Conservation (phyloP, 2,329 filamentous ascomycete genomes). For the Trichoderma sp. region DNA sequence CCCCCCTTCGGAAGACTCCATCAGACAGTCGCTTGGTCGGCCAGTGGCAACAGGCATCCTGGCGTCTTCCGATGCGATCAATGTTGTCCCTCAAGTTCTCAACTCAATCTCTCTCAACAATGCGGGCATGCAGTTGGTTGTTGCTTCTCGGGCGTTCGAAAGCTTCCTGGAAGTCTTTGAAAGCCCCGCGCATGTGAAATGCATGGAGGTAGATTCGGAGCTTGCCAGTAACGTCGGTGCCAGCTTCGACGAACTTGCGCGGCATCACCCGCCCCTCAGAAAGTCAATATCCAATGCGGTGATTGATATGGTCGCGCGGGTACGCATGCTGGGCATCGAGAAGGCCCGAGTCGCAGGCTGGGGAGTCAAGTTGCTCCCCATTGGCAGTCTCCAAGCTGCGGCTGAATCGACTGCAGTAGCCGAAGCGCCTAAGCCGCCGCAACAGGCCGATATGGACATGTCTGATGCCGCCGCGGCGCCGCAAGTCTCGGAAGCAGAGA, state of each 20-base stretch:
- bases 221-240: slow-evolving; percentile 75
- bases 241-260: slow-evolving; percentile 89
- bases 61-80: slow-evolving; percentile 85
- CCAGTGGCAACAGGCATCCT: slow-evolving; percentile 72
- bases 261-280: slow-evolving; percentile 86
- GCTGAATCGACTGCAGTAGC: slow-evolving; percentile 39
- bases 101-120: slow-evolving; percentile 93
- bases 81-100: slow-evolving; percentile 81
- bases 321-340: slow-evolving; percentile 71
- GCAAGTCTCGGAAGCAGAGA: slow-evolving; percentile 29
- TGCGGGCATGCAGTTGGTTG: slow-evolving; percentile 82
- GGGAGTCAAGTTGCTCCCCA: slow-evolving; percentile 75
- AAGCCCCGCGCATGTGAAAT: slow-evolving; percentile 83
- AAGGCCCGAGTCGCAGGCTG: slow-evolving; percentile 70
- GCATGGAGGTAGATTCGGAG: slow-evolving; percentile 71
- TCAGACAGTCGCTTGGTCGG: slow-evolving; percentile 49
- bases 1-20: slow-evolving; percentile 54
- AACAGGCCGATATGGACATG: slow-evolving; percentile 66
- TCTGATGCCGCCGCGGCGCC: slow-evolving; percentile 49
- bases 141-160: slow-evolving; percentile 77
- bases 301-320: slow-evolving; percentile 82
- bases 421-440: slow-evolving; percentile 43
- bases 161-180: slow-evolving; percentile 97
- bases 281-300: slow-evolving; percentile 81
- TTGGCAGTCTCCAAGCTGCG: slow-evolving; percentile 60